Evolutionary conservation across 176 grass and related monocot species (phyloP), one percentile per base, ranked within the genome.

Genomic region (Musa itinerans): DNA sequence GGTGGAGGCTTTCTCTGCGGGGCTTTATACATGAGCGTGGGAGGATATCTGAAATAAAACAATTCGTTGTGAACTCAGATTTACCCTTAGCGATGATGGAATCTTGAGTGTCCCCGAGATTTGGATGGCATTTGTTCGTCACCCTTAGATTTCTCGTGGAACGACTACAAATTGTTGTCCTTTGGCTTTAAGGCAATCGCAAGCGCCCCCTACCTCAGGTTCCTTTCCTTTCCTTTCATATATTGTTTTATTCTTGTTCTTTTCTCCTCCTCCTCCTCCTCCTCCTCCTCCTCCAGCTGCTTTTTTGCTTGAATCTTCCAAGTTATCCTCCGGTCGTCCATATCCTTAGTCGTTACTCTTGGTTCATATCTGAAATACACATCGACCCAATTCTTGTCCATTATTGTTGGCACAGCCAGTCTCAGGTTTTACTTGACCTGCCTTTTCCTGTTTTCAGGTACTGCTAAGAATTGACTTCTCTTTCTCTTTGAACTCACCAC

Each of bases 1-100:
- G 17, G 0, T 16, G 16, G 15, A 49, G 20, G 23, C 23, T 16
- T 25, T 49, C 71, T 26, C 21, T 74, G 72, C 72, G 43, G 29
- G 20, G 19, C 71, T 73, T 73, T 73, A 73, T 73, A 73, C 50
- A 63, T 63, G 59, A 63, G 59, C 22, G 17, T 9, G 3, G n/a
- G 15, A 70, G 27, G 27, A 17, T n/a, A 70, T 70, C 43, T 15
- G 12, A 43, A 9, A 6, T 43, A 43, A 43, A 43, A 43, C 34
- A 43, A 43, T 4, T 43, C 34, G 34, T 34, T 34, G 21, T n/a
- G 16, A 61, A 1, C 17, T 20, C 15, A 7, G 15, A 43, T 43
- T 43, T 43, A 43, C 34, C 34, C 34, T 43, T 43, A 43, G 34
- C 34, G 0, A 43, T 6, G 15, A 9, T 70, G 13, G 24, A 48